Base-by-base conservation (phyloP, 768 basidiomycete species). In the Imleria badia region DNA sequence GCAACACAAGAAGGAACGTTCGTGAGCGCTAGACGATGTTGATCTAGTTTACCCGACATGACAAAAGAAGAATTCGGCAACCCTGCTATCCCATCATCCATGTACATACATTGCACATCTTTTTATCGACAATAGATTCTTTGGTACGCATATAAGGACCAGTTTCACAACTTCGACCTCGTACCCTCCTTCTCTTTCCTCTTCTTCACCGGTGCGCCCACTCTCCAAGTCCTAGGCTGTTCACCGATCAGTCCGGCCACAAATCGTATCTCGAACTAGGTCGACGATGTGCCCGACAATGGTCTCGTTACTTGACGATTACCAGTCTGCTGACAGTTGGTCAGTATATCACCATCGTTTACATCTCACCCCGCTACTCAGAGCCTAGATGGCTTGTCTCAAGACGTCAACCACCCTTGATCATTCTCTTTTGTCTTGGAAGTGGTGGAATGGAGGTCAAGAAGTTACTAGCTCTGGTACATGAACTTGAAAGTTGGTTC, bases 91-190 rank as follows among this genome's bases (percentile, higher is more conserved):
- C 30, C 40, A n/a, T n/a, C n/a, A n/a, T n/a, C n/a, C n/a, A 40
- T 61, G 55, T 62, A 59, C 48, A 59, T 61, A 63, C 48, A 60
- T 41, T 23, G 14, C 41, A 29, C 17, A 34, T 20, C 10, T 17
- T 43, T n/a, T 23, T 36, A 22, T 58, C 19, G n/a, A 23, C 22
- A 9, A 14, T 54, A 31, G 29, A 43, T 38, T n/a, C 22, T 26
- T 35, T 38, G 3, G 44, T 13, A 19, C 45, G 14, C 44, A 33
- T 33, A 11, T 30, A 45, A 30, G 19, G n/a, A 20, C 19, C 8
- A 31, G 29, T 19, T 22, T 20, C 8, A 19, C 8, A 20, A 31
- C 10, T 10, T 15, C 20, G 14, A 19, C 45, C 13, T 31, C 26
- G 9, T 31, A 15, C 26, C 12, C 17, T n/a, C n/a, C 29, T 5